Base-by-base conservation (phyloP, 345 rosid species). In the Mangifera indica region DNA sequence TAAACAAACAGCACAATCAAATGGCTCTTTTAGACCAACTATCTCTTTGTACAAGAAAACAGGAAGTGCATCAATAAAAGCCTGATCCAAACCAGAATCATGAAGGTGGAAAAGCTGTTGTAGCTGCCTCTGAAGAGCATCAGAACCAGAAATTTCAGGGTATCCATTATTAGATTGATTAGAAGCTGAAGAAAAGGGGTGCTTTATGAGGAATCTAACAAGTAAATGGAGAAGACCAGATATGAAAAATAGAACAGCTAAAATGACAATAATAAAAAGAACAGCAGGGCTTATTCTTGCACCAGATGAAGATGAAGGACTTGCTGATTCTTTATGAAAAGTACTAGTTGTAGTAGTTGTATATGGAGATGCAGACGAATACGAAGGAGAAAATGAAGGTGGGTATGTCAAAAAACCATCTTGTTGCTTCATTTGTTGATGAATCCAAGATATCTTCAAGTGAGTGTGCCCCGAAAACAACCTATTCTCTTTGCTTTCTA, bases 1-100 rank as follows among this genome's bases (percentile, higher is more conserved):
- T 29, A 91, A 83, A 82, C 97, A 91, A 76, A 91, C 97, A 5
- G 97, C 93, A n/a, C 97, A 91, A 78, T 91, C 97, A 53, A 88
- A 91, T 1, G 89, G 97, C 78, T 91, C 93, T 26, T 89, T 85
- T 17, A 79, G 65, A 80, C 93, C 93, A 58, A 89, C 86, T 21
- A 91, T 83, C 74, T 91, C 93, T 70, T 81, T 88, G 77, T 84
- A 91, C 66, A 84, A 88, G 69, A 91, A 91, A 68, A 91, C 97
- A 70, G 97, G 97, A 55, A 91, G 86, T 25, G 95, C 94, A 58
- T 91, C 97, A 5, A 91, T 91, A 67, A 91, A 89, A 66, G 97
- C 91, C 81, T 91, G 97, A 79, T 89, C 97, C 64, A 91, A 81
- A 66, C 97, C 97, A 58, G 97, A 91, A 73, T 91, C 97, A 72